Evolutionary conservation across 306 rosid genomes (phyloP), one percentile per base, ranked within the genome.

Genomic region (Heteromeles arbutifolia): DNA sequence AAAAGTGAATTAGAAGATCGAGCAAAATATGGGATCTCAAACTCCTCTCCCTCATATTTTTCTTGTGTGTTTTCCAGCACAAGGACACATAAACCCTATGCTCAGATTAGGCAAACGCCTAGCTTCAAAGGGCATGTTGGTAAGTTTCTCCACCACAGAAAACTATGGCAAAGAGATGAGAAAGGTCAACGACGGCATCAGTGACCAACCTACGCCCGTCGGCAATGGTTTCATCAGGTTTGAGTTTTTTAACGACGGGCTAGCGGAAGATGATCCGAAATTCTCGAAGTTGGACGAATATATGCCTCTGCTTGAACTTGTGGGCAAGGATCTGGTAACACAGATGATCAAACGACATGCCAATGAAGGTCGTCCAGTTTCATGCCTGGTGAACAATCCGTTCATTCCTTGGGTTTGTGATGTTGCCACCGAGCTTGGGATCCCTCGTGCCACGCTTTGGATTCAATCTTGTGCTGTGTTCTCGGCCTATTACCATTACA

Each of bases 11-110:
- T 24, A 3, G 31, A n/a, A 41, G 44, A 41, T n/a, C n/a, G 44
- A 41, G 44, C 11, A 41, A 39, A 25, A 53, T 3, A 65, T 61
- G 81, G 72, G 41, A 1, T 34, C 63, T 6, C 70, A 73, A 3
- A 26, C 77, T 28, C 82, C 77, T 28, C 80, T 59, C 0, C 59
- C 80, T 14, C 92, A 88, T 71, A 84, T 86, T 9, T 80, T 87
- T 32, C 80, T 90, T 0, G 90, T 88, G 4, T 87, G 88, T 22
- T 90, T 74, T 61, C 92, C 90, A 0, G 87, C 52, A 18, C 90
- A 88, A 79, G 96, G 96, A 6, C 90, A 82, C 63, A 74, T 90
- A 24, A 88, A 90, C 79, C 96, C 96, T 29, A 77, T 86, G 78
- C 92, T 90, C 22, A 73, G 92, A 45, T 69, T 90, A 0, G 92